These are phyloP conservation scores for Hypsizygus ulmarius DNA, from an alignment of 1,284 basidiomycete genomes.

Conservation along the genomic window DNA sequence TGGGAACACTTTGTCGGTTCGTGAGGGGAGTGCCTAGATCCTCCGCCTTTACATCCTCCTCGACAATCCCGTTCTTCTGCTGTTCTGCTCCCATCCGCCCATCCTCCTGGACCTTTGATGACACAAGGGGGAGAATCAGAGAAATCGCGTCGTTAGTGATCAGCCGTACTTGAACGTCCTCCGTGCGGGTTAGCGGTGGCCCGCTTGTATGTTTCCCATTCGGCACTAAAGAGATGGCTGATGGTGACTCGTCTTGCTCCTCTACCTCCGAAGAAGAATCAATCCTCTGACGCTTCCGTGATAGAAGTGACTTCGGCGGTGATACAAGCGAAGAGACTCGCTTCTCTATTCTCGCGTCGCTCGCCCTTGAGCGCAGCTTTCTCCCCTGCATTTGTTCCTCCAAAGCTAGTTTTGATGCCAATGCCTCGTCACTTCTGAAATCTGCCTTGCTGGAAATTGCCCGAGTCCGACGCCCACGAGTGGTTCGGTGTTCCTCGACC, in stretches of 20 bases:
- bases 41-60: conserved; percentile 43
- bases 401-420: conserved; percentile 37
- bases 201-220: conserved; percentile 18
- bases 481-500: conserved; percentile 14
- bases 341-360: conserved; percentile 19
- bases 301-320: conserved; percentile 16
- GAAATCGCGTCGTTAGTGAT: conserved; percentile 10
- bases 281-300: conserved; percentile 47
- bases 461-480: conserved; percentile 14
- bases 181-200: not conserved
- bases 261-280: conserved; percentile 35
- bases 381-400: conserved; percentile 32
- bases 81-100: not conserved
- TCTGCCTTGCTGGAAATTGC: conserved; percentile 22
- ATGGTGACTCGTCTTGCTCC: conserved; percentile 23
- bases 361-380: conserved; percentile 31
- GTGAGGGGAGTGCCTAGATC: conserved; percentile 52
- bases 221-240: conserved; percentile 8
- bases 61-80: not conserved
- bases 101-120: conserved; percentile 3
- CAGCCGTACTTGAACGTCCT: conserved; percentile 4
- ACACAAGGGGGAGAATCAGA: conserved; percentile 1
- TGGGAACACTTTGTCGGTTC: conserved; percentile 54
- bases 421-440: conserved; percentile 36
- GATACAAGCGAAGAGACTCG: conserved; percentile 18